These are phyloP conservation scores for Antrodiella citrinella DNA, from an alignment of 768 basidiomycete species.

Conservation along the genomic window DNA sequence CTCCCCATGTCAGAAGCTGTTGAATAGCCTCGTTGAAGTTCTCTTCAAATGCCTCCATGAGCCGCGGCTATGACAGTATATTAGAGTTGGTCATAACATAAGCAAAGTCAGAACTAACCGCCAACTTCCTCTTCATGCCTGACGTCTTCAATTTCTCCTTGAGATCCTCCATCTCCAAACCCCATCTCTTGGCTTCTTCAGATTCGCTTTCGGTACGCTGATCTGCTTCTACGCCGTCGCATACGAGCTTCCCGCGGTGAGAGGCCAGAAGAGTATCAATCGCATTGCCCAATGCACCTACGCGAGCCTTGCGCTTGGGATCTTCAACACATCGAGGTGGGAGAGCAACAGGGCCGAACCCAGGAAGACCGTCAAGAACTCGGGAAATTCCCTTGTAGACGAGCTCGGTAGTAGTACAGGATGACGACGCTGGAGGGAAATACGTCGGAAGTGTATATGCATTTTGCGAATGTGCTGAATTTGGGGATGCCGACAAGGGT, in stretches of 20 bases:
- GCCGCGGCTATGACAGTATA: constrained; percentile 34
- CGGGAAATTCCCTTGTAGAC: constrained; percentile 23
- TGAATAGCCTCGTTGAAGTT: constrained; percentile 75
- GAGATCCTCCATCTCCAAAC: constrained; percentile 51
- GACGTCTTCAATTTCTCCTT: constrained; percentile 44
- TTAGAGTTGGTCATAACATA: constrained; percentile 1
- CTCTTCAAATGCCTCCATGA: constrained; percentile 55
- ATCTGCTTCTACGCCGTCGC: constrained; percentile 38
- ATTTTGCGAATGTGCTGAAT: constrained; percentile 30
- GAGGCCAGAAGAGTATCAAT: constrained; percentile 57
- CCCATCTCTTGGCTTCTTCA: constrained; percentile 74
- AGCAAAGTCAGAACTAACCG: constrained; percentile 26
- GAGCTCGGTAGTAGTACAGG: constrained; percentile 8
- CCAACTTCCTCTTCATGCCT: constrained; percentile 27
- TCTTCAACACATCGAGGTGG: constrained; percentile 74
- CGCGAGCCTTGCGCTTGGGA: constrained; percentile 62
- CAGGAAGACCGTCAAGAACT: constrained; percentile 56
- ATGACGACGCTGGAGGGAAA: constrained; percentile 21
- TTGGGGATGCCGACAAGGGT: constrained; percentile 31
- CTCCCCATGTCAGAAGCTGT: constrained; percentile 67
- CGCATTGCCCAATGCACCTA: constrained; percentile 66
- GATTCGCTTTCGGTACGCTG: constrained; percentile 42
- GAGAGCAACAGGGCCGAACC: constrained; percentile 68
- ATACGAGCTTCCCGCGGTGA: constrained; percentile 55
- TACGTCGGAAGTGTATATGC: constrained; percentile 20